phyloP scores from a whole-genome alignment of 1,284 basidiomycete species.

The Ustilago trichophora region DNA sequence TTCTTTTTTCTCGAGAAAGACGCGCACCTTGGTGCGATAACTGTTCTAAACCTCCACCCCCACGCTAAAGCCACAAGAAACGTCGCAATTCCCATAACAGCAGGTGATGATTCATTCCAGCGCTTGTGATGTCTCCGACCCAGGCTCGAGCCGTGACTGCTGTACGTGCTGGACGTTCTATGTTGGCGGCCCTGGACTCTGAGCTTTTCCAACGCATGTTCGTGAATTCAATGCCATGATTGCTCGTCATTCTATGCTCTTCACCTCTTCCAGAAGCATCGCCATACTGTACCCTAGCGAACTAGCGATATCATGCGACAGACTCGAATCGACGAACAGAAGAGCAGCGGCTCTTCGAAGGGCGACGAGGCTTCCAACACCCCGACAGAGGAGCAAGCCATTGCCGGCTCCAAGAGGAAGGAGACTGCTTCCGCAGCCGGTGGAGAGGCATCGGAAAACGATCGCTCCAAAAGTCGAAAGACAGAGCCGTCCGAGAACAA shows the following conservation, averaged over 20 bases:
- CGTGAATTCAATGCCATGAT: too few relatives aligned
- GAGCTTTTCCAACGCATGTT: too few relatives aligned
- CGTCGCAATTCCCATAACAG: not conserved
- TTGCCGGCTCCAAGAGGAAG: slow-evolving; percentile 18
- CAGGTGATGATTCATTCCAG: slow-evolving; percentile 3
- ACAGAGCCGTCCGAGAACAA: not conserved
- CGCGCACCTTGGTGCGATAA: too few relatives aligned
- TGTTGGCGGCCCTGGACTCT: too few relatives aligned
- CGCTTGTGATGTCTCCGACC: too few relatives aligned
- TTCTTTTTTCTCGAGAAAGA: not conserved
- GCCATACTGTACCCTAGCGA: too few relatives aligned
- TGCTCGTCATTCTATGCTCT: too few relatives aligned
- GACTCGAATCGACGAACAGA: slow-evolving; percentile 10
- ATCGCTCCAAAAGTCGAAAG: slow-evolving; percentile 22
- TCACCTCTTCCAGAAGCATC: not conserved
- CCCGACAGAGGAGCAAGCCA: not conserved
- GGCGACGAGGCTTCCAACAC: not conserved
- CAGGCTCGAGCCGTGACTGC: too few relatives aligned
- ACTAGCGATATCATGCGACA: slow-evolving; percentile 23
- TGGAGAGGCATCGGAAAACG: not conserved
- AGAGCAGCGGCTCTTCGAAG: not conserved
- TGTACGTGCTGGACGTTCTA: too few relatives aligned
- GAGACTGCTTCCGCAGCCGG: slow-evolving; percentile 4
- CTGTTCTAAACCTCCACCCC: slow-evolving; percentile 4
- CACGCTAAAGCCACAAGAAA: not conserved